These are phyloP conservation scores for Dothistroma pini DNA, from an alignment of 2,329 filamentous ascomycete species.

Conservation along the genomic window DNA sequence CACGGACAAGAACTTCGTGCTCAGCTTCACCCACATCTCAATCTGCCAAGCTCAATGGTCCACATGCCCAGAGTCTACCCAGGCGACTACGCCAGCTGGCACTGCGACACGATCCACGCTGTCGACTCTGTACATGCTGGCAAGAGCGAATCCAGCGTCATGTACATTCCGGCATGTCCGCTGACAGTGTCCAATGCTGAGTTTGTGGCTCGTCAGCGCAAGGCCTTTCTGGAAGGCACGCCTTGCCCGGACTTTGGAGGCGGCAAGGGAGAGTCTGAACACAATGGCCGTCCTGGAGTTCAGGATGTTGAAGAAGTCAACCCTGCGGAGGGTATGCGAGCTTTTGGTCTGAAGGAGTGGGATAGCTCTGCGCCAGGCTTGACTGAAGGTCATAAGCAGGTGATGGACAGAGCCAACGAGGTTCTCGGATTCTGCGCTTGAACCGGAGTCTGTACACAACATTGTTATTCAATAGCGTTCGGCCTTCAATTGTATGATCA, in stretches of 20 bases:
- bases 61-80: slow-evolving; percentile 65
- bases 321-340: slow-evolving; percentile 48
- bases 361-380: slow-evolving; percentile 49
- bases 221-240: slow-evolving; percentile 63
- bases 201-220: slow-evolving; percentile 67
- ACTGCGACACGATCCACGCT: slow-evolving; percentile 70
- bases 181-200: slow-evolving; percentile 69
- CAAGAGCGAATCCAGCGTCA: slow-evolving; percentile 68
- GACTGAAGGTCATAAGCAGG: slow-evolving; percentile 49
- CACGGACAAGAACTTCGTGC: slow-evolving; percentile 65
- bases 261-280: slow-evolving; percentile 60
- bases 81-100: slow-evolving; percentile 74
- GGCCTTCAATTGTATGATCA: not conserved
- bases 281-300: slow-evolving; percentile 41
- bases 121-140: slow-evolving; percentile 78
- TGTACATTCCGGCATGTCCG: slow-evolving; percentile 87
- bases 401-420: slow-evolving; percentile 52
- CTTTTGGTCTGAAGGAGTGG: slow-evolving; percentile 52
- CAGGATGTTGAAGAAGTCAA: slow-evolving; percentile 38
- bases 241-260: slow-evolving; percentile 49
- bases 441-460: not conserved
- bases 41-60: slow-evolving; percentile 66
- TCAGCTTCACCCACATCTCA: slow-evolving; percentile 65
- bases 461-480: not conserved
- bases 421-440: slow-evolving; percentile 48